Conservation (phyloP, 2,329 filamentous ascomycete species). For the Pseudocercospora cruenta region DNA sequence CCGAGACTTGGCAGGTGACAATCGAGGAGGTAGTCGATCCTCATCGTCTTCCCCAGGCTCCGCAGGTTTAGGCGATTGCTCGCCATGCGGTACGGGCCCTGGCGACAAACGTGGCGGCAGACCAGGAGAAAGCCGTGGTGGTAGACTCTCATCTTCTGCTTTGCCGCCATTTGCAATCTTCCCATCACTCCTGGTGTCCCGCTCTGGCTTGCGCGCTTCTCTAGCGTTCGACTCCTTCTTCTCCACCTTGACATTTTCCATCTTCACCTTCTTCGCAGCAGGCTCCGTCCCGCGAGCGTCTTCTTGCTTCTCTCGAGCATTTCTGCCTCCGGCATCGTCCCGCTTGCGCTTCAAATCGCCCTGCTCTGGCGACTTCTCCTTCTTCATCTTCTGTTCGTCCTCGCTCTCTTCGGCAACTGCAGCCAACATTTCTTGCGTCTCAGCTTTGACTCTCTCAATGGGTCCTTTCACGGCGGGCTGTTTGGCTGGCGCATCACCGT, state of each 20-base stretch:
- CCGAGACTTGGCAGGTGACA: constrained; percentile 27
- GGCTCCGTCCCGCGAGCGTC: constrained; percentile 3
- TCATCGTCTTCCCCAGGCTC: neutral
- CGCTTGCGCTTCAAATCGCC: constrained; percentile 36
- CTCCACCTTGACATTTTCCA: constrained; percentile 6
- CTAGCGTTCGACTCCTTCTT: constrained; percentile 8
- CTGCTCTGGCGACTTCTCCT: constrained; percentile 22
- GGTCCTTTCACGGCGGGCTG: constrained; percentile 38
- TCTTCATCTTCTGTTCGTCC: constrained; percentile 18
- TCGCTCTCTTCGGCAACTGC: constrained; percentile 31
- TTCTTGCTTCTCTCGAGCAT: constrained; percentile 7
- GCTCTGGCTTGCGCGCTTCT: neutral
- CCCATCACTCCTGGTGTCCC: neutral
- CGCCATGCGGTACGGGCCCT: constrained; percentile 7
- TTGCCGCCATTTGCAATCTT: constrained; percentile 9
- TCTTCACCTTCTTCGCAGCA: constrained; percentile 18
- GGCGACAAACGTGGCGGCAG: constrained; percentile 26
- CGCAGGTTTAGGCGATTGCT: neutral
- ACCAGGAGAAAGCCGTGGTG: constrained; percentile 26
- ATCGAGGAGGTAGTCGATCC: constrained; percentile 8
- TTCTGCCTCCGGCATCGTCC: constrained; percentile 8
- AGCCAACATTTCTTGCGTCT: constrained; percentile 38
- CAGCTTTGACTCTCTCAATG: constrained; percentile 37
- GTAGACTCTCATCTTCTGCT: constrained; percentile 17
- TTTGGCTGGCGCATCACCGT: constrained; percentile 28